Conservation (phyloP, 2,329 filamentous ascomycete species). For the Pseudogymnoascus destructans region DNA sequence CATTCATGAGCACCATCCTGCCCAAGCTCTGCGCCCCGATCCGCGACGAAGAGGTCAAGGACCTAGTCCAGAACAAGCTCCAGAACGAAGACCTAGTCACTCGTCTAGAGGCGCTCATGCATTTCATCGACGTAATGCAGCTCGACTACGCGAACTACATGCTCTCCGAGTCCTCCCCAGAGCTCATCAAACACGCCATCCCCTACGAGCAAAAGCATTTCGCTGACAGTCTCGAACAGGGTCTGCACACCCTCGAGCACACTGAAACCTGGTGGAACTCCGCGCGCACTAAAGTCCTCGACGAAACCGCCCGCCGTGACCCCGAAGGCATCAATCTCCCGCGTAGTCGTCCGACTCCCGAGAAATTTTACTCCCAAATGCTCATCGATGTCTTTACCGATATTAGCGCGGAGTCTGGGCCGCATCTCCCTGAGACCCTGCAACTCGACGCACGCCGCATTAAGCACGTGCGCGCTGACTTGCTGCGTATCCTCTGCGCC, state of each 20-base stretch:
- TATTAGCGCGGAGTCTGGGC: constrained; percentile 34
- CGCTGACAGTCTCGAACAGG: constrained; percentile 46
- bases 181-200: constrained; percentile 55
- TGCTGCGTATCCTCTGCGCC: constrained; percentile 55
- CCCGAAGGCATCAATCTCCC: constrained; percentile 52
- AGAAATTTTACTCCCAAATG: constrained; percentile 64
- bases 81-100: constrained; percentile 54
- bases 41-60: constrained; percentile 63
- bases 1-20: constrained; percentile 59
- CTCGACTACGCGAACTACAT: constrained; percentile 77
- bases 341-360: constrained; percentile 47
- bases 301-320: constrained; percentile 55
- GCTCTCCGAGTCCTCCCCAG: constrained; percentile 56
- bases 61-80: constrained; percentile 49
- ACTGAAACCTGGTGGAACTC: constrained; percentile 55
- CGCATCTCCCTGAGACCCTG: constrained; percentile 56
- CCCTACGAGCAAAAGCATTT: constrained; percentile 67
- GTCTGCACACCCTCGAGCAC: constrained; percentile 39
- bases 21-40: constrained; percentile 72
- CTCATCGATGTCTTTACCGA: constrained; percentile 64
- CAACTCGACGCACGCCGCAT: constrained; percentile 55
- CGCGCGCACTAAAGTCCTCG: constrained; percentile 49
- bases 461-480: constrained; percentile 39
- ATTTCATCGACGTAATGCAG: constrained; percentile 64
- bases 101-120: constrained; percentile 60